Evolutionary conservation across 1,139 yeast species (phyloP).

Genomic region (Diutina rugosa): DNA sequence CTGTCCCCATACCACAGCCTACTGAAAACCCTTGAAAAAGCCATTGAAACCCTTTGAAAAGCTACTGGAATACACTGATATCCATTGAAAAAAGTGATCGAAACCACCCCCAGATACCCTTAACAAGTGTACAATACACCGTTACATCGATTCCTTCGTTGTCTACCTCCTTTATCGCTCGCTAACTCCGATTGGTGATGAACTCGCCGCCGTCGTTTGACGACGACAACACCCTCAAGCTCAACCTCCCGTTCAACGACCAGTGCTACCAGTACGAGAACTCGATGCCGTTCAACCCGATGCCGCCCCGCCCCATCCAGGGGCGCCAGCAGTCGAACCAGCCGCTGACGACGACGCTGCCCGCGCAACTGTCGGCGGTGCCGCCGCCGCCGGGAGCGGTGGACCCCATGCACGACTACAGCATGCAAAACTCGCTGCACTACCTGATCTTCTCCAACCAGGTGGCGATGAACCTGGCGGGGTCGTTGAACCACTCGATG

Average conservation of each 20-base stretch:
- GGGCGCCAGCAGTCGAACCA: neutral
- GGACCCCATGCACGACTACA: neutral
- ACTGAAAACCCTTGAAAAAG: neutral
- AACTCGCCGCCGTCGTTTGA: neutral
- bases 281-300: neutral
- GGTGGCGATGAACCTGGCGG: neutral
- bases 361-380: neutral
- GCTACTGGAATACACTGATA: too few species aligned
- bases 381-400: neutral
- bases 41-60: too few species aligned
- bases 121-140: too few species aligned
- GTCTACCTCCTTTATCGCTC: neutral
- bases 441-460: constrained; percentile 1
- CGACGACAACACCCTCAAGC: neutral
- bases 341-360: neutral
- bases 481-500: neutral
- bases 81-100: too few species aligned
- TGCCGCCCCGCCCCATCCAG: neutral
- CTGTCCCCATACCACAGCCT: neutral
- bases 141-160: neutral
- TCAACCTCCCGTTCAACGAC: neutral
- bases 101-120: too few species aligned
- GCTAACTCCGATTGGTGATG: neutral
- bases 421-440: neutral
- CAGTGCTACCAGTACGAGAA: neutral